A percentile compares a stretch with the other conserved stretches of the same genome.
These are phyloP conservation scores for Botrytis paeoniae DNA, from an alignment of 2,329 filamentous ascomycete genomes.

Conservation along the genomic window DNA sequence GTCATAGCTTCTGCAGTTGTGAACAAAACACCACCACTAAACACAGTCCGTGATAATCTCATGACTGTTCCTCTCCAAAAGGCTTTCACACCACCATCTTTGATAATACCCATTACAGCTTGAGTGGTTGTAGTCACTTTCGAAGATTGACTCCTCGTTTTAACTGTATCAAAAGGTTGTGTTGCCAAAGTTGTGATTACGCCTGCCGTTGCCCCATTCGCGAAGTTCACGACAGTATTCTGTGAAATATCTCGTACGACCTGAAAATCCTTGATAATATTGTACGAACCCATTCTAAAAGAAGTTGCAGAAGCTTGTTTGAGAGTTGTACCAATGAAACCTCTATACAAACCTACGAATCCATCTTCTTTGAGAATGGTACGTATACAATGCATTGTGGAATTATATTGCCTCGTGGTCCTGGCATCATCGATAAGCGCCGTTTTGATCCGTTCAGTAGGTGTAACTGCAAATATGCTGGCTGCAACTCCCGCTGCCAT, in stretches of 20 bases:
- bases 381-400: conserved; percentile 38
- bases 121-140: conserved; percentile 55
- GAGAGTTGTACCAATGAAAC: conserved; percentile 45
- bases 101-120: conserved; percentile 52
- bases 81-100: conserved; percentile 55
- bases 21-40: conserved; percentile 53
- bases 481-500: conserved; percentile 62
- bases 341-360: conserved; percentile 44
- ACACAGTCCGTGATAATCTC: conserved; percentile 60
- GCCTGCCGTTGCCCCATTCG: conserved; percentile 59
- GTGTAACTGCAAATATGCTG: conserved; percentile 62
- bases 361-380: conserved; percentile 43
- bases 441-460: conserved; percentile 67
- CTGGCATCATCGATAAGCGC: conserved; percentile 45
- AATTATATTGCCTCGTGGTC: conserved; percentile 32
- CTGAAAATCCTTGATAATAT: conserved; percentile 47
- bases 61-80: conserved; percentile 69
- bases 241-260: conserved; percentile 37
- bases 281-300: conserved; percentile 43
- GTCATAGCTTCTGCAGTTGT: conserved; percentile 26
- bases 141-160: conserved; percentile 60
- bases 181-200: conserved; percentile 57
- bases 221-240: conserved; percentile 55
- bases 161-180: conserved; percentile 62
- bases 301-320: conserved; percentile 49